Evolutionary conservation across 2,329 filamentous ascomycete genomes (phyloP), one percentile per base, ranked within the genome.

Genomic region (Penicillium sp.): DNA sequence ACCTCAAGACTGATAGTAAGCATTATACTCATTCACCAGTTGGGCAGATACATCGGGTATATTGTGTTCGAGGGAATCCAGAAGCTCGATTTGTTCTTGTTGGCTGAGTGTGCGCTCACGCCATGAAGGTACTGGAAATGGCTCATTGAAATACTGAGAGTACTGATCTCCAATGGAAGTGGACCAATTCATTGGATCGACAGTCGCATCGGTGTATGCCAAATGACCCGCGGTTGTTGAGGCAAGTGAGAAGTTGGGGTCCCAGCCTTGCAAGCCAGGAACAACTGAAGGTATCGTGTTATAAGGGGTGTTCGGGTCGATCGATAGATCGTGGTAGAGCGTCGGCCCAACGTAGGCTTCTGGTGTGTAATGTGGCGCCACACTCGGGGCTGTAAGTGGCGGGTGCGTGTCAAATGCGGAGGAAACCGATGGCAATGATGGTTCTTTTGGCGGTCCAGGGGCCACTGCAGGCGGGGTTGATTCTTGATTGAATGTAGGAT

Each of bases 41-140:
- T 73, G 69, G 2, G 69, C 65, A 30, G 76, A 77, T 9, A 78
- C 72, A 59, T 78, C 76, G 4, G 77, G 77, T 45, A 78, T 63
- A 78, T 88, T 71, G 9, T 75, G 67, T 71, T 94, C 89, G 33
- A 96, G 80, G 46, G 86, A 86, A 53, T 87, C 85, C 88, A 95
- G 91, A 36, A 96, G 78, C 76, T 96, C 89, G 60, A 87, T 76
- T 73, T 94, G 90, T 73, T 95, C 90, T 67, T 90, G 84, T 60
- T 91, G 88, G 56, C 86, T 92, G 31, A 95, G 77, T 56, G 80
- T 80, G 82, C 90, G 65, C 84, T 85, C 56, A 80, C 82, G 68
- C 83, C 82, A 71, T 60, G 75, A 66, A 67, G 78, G 71, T 57
- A 75, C 69, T 30, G 75, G 75, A 54, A 75, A 77, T 11, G 75